Evolutionary conservation across 2,329 filamentous ascomycete genomes (phyloP).

Genomic region (Curvularia lunata): DNA sequence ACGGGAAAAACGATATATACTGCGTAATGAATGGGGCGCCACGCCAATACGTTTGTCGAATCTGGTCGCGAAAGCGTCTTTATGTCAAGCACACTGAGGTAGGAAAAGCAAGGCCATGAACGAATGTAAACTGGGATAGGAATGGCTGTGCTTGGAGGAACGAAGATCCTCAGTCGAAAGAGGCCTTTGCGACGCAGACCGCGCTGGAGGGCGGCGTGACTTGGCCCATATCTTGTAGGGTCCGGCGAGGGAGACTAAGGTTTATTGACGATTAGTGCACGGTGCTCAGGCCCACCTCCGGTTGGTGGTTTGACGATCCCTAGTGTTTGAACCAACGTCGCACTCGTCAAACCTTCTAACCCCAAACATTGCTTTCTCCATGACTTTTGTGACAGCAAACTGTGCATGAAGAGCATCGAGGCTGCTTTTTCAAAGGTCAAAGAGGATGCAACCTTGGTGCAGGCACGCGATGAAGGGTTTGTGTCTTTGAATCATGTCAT

Average conservation of each 20-base stretch:
- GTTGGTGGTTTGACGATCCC: slow-evolving; percentile 34
- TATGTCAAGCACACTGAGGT: slow-evolving; percentile 5
- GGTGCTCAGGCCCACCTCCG: slow-evolving; percentile 25
- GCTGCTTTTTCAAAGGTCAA: background rate
- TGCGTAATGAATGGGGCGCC: slow-evolving; percentile 9
- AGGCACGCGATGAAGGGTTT: background rate
- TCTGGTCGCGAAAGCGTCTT: slow-evolving; percentile 11
- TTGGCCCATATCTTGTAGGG: slow-evolving; percentile 32
- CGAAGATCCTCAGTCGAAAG: slow-evolving; percentile 23
- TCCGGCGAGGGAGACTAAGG: slow-evolving; percentile 28
- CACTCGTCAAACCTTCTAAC: slow-evolving; percentile 30
- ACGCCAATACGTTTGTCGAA: slow-evolving; percentile 13
- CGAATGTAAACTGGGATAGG: slow-evolving; percentile 23
- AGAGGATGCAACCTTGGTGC: background rate
- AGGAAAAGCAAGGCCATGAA: slow-evolving; percentile 18
- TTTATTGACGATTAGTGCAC: slow-evolving; percentile 34
- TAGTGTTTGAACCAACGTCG: slow-evolving; percentile 33
- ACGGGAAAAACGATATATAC: background rate
- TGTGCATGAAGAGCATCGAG: slow-evolving; percentile 12
- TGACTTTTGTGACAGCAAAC: slow-evolving; percentile 22
- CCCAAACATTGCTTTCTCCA: slow-evolving; percentile 18
- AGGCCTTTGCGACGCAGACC: slow-evolving; percentile 30
- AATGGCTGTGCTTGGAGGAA: slow-evolving; percentile 15
- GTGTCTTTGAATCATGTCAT: background rate
- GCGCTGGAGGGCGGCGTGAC: slow-evolving; percentile 23